These are phyloP conservation scores for Mycena maculata DNA, from an alignment of 768 basidiomycete species.

Conservation along the genomic window DNA sequence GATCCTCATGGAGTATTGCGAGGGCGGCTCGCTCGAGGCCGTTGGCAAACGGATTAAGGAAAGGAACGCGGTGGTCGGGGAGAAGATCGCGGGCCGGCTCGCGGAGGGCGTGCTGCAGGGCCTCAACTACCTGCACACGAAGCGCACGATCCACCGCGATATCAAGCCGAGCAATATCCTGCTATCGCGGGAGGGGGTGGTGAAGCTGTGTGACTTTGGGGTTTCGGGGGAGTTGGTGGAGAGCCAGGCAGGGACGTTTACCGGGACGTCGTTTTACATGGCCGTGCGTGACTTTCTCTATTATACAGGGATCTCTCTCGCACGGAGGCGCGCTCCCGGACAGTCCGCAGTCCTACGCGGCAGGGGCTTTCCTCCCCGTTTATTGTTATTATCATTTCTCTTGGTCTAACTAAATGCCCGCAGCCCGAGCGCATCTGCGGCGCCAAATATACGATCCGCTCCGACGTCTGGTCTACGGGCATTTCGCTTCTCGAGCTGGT, in stretches of 20 bases:
- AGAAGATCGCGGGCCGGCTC: slow-evolving; percentile 90
- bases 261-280: slow-evolving; percentile 98
- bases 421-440: slow-evolving; percentile 94
- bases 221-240: slow-evolving; percentile 96
- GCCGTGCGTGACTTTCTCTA: slow-evolving; percentile 73
- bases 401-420: slow-evolving; percentile 44
- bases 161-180: slow-evolving; percentile 96
- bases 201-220: slow-evolving; percentile 96
- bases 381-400: slow-evolving; percentile 6
- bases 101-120: slow-evolving; percentile 96
- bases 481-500: slow-evolving; percentile 95
- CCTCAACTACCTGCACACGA: slow-evolving; percentile 91
- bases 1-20: slow-evolving; percentile 92
- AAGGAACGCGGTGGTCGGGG: slow-evolving; percentile 81
- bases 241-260: slow-evolving; percentile 94
- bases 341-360: too few relatives aligned
- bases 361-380: too few relatives aligned
- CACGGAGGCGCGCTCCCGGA: too few relatives aligned
- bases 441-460: slow-evolving; percentile 90
- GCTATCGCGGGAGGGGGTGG: slow-evolving; percentile 86
- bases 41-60: slow-evolving; percentile 88
- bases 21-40: slow-evolving; percentile 90
- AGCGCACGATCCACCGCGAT: slow-evolving; percentile 94
- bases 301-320: too few relatives aligned
- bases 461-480: slow-evolving; percentile 98